A percentile compares a stretch with the other conserved stretches of the same genome.
phyloP scores from a whole-genome alignment of 2,329 filamentous ascomycete genomes.

The Xylaria polymorpha region DNA sequence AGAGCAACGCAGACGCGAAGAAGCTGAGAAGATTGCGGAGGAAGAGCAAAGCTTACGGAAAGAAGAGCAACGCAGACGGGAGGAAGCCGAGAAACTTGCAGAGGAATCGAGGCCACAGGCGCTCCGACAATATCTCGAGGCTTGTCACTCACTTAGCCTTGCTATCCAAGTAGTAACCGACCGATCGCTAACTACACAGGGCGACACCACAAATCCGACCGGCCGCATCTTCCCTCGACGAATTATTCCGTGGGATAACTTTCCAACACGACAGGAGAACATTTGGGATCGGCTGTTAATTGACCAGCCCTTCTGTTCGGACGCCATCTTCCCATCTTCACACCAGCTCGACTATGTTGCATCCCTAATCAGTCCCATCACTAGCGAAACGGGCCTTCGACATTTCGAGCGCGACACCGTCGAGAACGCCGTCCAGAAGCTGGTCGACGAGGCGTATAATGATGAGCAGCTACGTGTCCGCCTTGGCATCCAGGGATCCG shows the following conservation, averaged over 20 bases:
- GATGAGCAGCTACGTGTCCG: constrained; percentile 45
- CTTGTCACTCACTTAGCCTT: constrained; percentile 50
- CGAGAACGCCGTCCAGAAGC: constrained; percentile 52
- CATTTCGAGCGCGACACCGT: constrained; percentile 52
- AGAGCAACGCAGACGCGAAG: too few species aligned
- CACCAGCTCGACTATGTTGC: constrained; percentile 52
- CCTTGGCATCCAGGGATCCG: constrained; percentile 50
- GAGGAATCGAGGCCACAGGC: constrained; percentile 40
- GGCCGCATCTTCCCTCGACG: constrained; percentile 51
- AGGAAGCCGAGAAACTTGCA: constrained; percentile 46
- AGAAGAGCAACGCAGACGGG: constrained; percentile 39
- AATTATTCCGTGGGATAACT: constrained; percentile 54
- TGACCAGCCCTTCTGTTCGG: constrained; percentile 45
- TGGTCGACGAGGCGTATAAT: constrained; percentile 48
- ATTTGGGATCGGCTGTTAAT: constrained; percentile 48
- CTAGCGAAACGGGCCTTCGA: constrained; percentile 52
- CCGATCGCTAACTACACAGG: constrained; percentile 50
- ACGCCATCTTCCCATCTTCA: constrained; percentile 48
- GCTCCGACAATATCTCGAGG: constrained; percentile 49
- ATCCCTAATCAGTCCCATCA: constrained; percentile 49
- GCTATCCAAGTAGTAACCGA: constrained; percentile 50
- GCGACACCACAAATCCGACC: constrained; percentile 49
- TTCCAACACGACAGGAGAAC: constrained; percentile 46
- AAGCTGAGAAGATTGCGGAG: constrained; percentile 43
- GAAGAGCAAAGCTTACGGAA: constrained; percentile 18